phyloP scores from a whole-genome alignment of 768 basidiomycete genomes.

The Brasilioporus rufonigricans region DNA sequence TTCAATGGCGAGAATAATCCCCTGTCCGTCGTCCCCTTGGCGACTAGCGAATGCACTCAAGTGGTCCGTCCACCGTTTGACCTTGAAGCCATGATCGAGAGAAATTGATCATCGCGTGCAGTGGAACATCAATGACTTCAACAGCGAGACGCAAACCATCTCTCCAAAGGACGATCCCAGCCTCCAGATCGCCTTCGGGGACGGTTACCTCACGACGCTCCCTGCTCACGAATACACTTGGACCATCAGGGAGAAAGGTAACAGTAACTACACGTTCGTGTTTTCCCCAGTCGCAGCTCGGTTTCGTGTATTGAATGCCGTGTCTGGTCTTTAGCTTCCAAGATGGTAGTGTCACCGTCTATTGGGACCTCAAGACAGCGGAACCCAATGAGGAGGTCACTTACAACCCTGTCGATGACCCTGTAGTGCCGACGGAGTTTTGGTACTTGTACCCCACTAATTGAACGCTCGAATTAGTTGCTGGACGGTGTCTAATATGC shows the following conservation, averaged over 20 bases:
- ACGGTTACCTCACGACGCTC: neutral
- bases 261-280: neutral
- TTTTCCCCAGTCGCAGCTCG: neutral
- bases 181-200: neutral
- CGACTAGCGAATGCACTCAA: neutral
- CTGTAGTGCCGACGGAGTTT: neutral
- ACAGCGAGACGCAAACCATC: neutral
- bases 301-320: neutral
- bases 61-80: neutral
- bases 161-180: neutral
- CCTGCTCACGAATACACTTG: neutral
- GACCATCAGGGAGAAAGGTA: too few species aligned
- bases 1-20: neutral
- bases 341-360: neutral
- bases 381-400: neutral
- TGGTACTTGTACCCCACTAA: neutral
- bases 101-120: neutral
- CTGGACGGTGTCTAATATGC: too few species aligned
- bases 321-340: neutral
- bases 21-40: neutral
- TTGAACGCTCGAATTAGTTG: too few species aligned
- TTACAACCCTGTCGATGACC: too few species aligned
- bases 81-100: neutral
- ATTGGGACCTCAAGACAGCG: neutral
- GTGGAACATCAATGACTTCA: neutral